A percentile compares a stretch with the other conserved stretches of the same genome.
Conservation (phyloP, 129 eudicot species). For the Scalesia atractyloides region DNA sequence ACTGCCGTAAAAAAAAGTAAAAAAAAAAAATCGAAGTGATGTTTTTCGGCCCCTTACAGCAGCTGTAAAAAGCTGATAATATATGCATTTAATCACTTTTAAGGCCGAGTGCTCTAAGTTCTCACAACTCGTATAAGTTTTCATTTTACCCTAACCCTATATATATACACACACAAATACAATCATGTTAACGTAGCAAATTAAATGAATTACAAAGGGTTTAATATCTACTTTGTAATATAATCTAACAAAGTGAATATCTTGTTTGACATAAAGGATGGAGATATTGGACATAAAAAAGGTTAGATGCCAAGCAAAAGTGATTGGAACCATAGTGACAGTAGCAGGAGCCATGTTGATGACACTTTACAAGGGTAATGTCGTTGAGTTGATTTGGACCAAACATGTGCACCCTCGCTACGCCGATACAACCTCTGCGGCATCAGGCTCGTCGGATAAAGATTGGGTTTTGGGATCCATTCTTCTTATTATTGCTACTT, state of each 20-base stretch:
- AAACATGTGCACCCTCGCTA: slow-evolving; percentile 52
- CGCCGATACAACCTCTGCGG: slow-evolving; percentile 26
- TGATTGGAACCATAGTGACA: slow-evolving; percentile 71
- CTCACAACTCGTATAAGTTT: too few relatives aligned
- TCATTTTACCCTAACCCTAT: too few relatives aligned
- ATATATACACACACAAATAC: background rate
- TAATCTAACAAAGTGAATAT: slow-evolving; percentile 18
- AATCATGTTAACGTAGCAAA: background rate
- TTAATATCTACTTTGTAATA: background rate
- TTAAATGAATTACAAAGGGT: background rate
- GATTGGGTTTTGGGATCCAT: slow-evolving; percentile 92
- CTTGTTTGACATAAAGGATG: slow-evolving; percentile 50
- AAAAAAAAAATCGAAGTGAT: too few relatives aligned
- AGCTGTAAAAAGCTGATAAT: too few relatives aligned
- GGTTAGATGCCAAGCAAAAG: slow-evolving; percentile 78
- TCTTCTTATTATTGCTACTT: slow-evolving; percentile 87
- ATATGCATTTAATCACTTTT: too few relatives aligned
- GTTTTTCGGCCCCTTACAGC: too few relatives aligned
- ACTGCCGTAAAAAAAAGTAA: too few relatives aligned
- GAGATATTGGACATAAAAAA: slow-evolving; percentile 70
- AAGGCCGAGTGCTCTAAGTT: too few relatives aligned
- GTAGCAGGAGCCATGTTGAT: slow-evolving; percentile 91
- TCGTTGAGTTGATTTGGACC: slow-evolving; percentile 67
- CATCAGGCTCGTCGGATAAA: slow-evolving; percentile 47
- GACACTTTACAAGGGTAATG: slow-evolving; percentile 88